Base-by-base conservation (phyloP, 108 stramenopile genomes). In the Cyclotella baltica region DNA sequence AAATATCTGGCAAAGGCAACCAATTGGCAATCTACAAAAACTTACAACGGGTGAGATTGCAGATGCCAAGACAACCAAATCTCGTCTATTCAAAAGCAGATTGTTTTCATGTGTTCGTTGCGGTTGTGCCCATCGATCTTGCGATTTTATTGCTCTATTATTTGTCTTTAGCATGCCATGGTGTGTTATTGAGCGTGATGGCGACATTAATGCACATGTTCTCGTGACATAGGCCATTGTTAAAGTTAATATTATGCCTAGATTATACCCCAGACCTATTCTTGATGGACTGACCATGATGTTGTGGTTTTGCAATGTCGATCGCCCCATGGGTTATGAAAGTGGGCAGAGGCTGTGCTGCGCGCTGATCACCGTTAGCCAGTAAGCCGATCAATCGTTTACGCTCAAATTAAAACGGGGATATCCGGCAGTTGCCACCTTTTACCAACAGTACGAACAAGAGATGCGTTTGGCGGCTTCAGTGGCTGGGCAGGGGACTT, bases 11-110 rank as follows among this genome's bases (percentile, higher is more conserved):
- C 22, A 1, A 11, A 57, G 1, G 27, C 2, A 1, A 25, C 23
- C 23, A 36, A 29, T 19, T 33, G 11, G 35, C n/a, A n/a, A n/a
- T n/a, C n/a, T n/a, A 16, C 31, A 1, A 1, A 3, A 27, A 65
- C 64, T 16, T 47, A 65, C 64, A 43, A 65, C 46, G 4, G 64
- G 64, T 65, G 43, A 28, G n/a, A 47, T 47, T 47, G 64, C 23
- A 22, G 64, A 43, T 47, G 38, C 64, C 64, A 65, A 23, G 16
- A 46, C 40, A 22, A 65, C 5, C 40, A 43, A 55, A 3, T 55
- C 22, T 55, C 55, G 20, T 55, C 25, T 55, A 22, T 27, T 55
- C 55, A 11, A 22, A 1, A 55, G 55, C 5, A 55, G 25, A 3
- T 23, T 55, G 4, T 55, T 55, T 22, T 25, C 25, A 55, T 3